phyloP scores from a whole-genome alignment of 2,329 filamentous ascomycete genomes.

The Trichoderma sp. region DNA sequence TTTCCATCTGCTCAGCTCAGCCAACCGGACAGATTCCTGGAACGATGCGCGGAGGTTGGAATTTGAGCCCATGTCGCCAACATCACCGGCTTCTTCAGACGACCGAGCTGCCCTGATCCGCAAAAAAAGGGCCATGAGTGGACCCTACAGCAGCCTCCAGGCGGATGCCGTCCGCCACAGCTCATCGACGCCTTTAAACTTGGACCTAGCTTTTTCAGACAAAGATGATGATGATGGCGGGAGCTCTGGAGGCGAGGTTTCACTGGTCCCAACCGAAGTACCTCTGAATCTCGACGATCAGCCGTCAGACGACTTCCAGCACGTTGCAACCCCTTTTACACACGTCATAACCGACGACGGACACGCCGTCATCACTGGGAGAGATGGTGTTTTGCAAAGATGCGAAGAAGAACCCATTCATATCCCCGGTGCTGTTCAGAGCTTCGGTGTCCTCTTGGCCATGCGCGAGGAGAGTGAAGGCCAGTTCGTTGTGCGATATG shows the following conservation, averaged over 20 bases:
- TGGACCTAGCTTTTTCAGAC: slow-evolving; percentile 42
- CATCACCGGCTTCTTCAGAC: slow-evolving; percentile 30
- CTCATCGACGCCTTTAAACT: slow-evolving; percentile 41
- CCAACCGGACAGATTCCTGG: slow-evolving; percentile 38
- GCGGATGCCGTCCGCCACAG: slow-evolving; percentile 49
- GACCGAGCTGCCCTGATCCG: slow-evolving; percentile 35
- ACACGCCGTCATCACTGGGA: slow-evolving; percentile 80
- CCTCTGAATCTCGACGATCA: not conserved
- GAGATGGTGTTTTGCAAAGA: slow-evolving; percentile 71
- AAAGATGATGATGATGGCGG: slow-evolving; percentile 35
- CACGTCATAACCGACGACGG: slow-evolving; percentile 77
- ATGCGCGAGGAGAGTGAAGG: slow-evolving; percentile 72
- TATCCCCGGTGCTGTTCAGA: slow-evolving; percentile 79
- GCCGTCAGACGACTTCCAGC: slow-evolving; percentile 42
- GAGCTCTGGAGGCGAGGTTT: not conserved
- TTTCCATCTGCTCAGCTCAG: slow-evolving; percentile 37
- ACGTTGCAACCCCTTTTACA: slow-evolving; percentile 75
- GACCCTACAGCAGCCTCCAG: slow-evolving; percentile 51
- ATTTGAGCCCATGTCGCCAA: slow-evolving; percentile 34
- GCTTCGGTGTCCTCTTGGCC: slow-evolving; percentile 77
- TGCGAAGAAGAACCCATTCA: slow-evolving; percentile 94
- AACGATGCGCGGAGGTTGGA: slow-evolving; percentile 37
- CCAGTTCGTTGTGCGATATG: slow-evolving; percentile 70
- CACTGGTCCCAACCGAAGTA: not conserved
- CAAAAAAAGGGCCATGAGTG: slow-evolving; percentile 44